These are phyloP conservation scores for Sarocladiaceae sp. DNA, from an alignment of 2,329 filamentous ascomycete species.

Conservation along the genomic window DNA sequence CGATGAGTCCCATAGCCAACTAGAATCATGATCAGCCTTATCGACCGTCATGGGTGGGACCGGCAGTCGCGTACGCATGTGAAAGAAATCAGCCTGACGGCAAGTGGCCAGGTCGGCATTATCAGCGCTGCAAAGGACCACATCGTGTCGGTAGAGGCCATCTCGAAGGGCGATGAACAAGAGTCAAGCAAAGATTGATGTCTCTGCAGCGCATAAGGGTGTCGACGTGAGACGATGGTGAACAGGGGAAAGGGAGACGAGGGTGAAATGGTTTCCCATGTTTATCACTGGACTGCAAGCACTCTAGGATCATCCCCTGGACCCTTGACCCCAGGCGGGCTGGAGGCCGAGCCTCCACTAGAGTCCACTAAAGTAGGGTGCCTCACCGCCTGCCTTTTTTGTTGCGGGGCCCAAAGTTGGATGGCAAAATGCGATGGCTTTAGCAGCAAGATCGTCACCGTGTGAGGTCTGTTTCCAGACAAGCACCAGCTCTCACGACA, in stretches of 20 bases:
- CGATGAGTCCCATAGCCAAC: constrained; percentile 38
- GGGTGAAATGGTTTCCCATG: not conserved
- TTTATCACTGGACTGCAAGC: not conserved
- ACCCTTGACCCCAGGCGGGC: not conserved
- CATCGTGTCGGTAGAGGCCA: constrained; percentile 13
- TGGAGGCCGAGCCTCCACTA: not conserved
- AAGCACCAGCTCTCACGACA: not conserved
- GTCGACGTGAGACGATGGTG: not conserved
- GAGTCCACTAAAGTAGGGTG: not conserved
- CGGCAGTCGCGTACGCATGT: constrained; percentile 24
- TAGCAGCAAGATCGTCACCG: not conserved
- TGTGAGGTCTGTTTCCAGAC: not conserved
- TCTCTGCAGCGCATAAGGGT: no score
- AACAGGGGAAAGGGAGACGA: not conserved
- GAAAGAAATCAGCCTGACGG: constrained; percentile 31
- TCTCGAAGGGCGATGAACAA: not conserved
- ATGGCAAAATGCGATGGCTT: constrained; percentile 8
- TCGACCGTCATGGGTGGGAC: not conserved
- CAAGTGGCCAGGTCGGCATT: constrained; percentile 23
- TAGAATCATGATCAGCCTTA: constrained; percentile 18
- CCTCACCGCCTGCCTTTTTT: constrained; percentile 22
- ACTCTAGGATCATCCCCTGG: not conserved
- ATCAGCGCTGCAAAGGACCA: constrained; percentile 20
- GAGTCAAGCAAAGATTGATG: no score
- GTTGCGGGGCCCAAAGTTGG: constrained; percentile 7